A percentile compares a stretch with the other conserved stretches of the same genome.
These are phyloP conservation scores for Apiospora koreana DNA, from an alignment of 2,329 filamentous ascomycete genomes.

Conservation along the genomic window DNA sequence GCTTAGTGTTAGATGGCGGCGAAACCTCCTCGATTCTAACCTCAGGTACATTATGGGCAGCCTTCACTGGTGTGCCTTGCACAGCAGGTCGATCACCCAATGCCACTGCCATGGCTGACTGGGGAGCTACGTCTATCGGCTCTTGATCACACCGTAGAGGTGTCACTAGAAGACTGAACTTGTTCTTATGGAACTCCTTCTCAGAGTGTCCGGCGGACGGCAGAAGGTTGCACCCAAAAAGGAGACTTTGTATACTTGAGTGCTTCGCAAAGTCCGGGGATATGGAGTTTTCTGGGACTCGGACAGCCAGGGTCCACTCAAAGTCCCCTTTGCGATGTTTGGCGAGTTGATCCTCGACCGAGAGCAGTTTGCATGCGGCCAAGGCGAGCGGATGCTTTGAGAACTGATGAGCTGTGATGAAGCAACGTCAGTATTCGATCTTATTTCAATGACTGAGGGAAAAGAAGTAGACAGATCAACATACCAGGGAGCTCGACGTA, in stretches of 20 bases:
- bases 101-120: neutral
- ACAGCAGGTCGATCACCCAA: neutral
- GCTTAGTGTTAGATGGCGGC: slow-evolving; percentile 28
- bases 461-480: neutral
- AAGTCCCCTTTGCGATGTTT: slow-evolving; percentile 33
- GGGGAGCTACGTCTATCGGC: neutral
- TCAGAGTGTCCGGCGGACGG: slow-evolving; percentile 14
- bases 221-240: slow-evolving; percentile 56
- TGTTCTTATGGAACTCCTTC: neutral
- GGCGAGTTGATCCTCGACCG: slow-evolving; percentile 29
- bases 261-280: slow-evolving; percentile 13
- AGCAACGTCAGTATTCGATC: neutral
- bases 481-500: slow-evolving; percentile 30
- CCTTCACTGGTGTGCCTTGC: slow-evolving; percentile 17
- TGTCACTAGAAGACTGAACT: slow-evolving; percentile 39
- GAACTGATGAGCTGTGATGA: slow-evolving; percentile 24
- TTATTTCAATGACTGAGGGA: neutral
- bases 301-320: slow-evolving; percentile 32
- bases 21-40: slow-evolving; percentile 18
- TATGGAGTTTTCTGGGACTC: slow-evolving; percentile 16
- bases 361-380: slow-evolving; percentile 28
- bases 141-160: slow-evolving; percentile 27
- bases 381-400: slow-evolving; percentile 28
- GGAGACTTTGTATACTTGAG: slow-evolving; percentile 33
- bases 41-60: slow-evolving; percentile 17